Base-by-base conservation (phyloP, 2,329 filamentous ascomycete species). In the Epichloe glyceriae region DNA sequence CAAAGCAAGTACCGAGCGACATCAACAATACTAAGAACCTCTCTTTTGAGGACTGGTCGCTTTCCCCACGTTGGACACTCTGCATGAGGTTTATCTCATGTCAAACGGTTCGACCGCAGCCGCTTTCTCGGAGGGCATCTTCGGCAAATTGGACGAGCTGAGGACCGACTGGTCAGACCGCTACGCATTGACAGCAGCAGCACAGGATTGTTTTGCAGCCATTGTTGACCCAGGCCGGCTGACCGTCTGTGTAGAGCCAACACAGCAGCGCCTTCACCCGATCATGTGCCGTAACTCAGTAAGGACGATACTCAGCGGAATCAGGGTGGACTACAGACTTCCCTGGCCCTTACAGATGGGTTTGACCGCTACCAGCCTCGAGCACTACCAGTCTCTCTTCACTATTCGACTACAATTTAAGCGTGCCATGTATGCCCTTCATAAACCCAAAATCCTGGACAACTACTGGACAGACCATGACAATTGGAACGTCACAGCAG, bases 381-480 rank as follows among this genome's bases (percentile, higher is more conserved):
- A 67, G 0, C 72, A 76, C 3, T 95, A 95, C 60, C 85, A 88
- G 59, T 70, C 76, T 22, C 70, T 91, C 4, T 88, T 88, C 57
- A 83, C 80, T 0, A 76, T 95, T 8, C 73, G 95, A 1, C 73
- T 95, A 33, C 90, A 96, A 62, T 71, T 88, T 26, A 82, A 83
- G 49, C 78, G 88, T 45, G 84, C 86, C 4, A 78, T 79, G 48
- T 77, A 82, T 54, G 68, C 84, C 1, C 72, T 96, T 2, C 79
- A 82, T 26, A 75, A 74, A 22, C 69, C 73, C 46, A 71, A 72
- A 33, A 64, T 75, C 5, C 58, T 72, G 20, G 66, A 70, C 12
- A 68, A 70, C 52, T 67, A 65, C 56, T 60, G 63, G 60, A 62
- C 63, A 35, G 64, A 70, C 42, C 55, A 62, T 34, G 64, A 67